phyloP scores from a whole-genome alignment of 2,329 filamentous ascomycete genomes.

The Cladosporium sphaerospermum region DNA sequence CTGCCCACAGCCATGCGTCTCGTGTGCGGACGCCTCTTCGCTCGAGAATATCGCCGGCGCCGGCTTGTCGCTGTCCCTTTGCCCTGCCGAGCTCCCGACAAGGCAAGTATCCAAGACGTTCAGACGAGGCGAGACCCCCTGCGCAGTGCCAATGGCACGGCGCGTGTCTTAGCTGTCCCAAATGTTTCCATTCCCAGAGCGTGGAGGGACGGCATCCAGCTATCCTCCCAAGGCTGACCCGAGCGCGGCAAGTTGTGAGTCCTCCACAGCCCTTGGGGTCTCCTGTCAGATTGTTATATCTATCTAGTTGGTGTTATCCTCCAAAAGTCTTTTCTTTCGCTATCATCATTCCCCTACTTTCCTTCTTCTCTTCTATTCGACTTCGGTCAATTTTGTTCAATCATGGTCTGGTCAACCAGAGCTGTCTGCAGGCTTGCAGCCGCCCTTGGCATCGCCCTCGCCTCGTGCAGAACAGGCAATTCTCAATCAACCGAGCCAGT shows the following conservation, averaged over 20 bases:
- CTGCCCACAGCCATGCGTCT: background rate
- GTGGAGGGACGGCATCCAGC: background rate
- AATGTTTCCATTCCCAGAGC: constrained; percentile 6
- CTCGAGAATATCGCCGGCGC: background rate
- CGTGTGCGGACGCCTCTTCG: background rate
- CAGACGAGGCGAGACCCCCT: constrained; percentile 8
- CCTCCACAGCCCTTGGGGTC: background rate
- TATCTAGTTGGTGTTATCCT: background rate
- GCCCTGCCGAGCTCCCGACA: constrained; percentile 3
- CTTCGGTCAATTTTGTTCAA: background rate
- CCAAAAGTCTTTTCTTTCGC: background rate
- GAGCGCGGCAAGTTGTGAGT: background rate
- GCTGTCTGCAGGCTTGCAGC: constrained; percentile 8
- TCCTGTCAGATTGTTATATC: constrained; percentile 4
- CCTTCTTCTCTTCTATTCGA: background rate
- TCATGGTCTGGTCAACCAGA: constrained; percentile 1
- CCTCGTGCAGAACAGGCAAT: constrained; percentile 2
- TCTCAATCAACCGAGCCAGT: background rate
- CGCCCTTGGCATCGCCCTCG: constrained; percentile 5
- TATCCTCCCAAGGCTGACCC: background rate
- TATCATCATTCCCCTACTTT: background rate
- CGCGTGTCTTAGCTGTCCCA: constrained; percentile 7
- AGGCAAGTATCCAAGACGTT: background rate
- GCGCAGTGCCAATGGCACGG: constrained; percentile 10
- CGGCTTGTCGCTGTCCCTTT: background rate